Conservation (phyloP, 495 filamentous ascomycete species). For the Geoglossum glabrum region DNA sequence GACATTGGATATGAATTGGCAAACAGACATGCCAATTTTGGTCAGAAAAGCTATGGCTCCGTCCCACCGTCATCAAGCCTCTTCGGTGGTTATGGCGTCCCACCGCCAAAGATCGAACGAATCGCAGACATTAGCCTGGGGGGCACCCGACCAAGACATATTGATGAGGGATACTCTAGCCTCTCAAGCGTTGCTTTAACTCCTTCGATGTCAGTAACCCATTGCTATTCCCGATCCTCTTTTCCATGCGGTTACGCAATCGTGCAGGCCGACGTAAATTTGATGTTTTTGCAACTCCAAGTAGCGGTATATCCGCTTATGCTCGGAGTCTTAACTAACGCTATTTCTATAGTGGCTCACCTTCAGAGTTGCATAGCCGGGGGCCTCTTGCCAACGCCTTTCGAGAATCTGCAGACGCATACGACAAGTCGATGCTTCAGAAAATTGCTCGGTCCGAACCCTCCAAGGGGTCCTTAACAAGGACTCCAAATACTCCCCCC, state of each 20-base stretch:
- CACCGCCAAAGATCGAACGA: slow-evolving; percentile 8
- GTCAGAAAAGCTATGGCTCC: slow-evolving; percentile 18
- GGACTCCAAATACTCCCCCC: slow-evolving; percentile 1
- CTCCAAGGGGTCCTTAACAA: not conserved
- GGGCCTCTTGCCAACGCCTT: not conserved
- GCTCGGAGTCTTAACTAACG: not conserved
- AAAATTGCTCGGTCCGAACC: not conserved
- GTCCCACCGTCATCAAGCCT: slow-evolving; percentile 35
- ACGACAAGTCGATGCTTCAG: slow-evolving; percentile 3
- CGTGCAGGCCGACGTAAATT: not conserved
- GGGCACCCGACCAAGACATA: not conserved
- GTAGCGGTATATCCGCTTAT: not conserved
- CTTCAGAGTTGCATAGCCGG: not conserved
- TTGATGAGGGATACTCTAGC: slow-evolving; percentile 1
- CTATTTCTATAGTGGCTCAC: not conserved
- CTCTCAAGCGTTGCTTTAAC: not conserved
- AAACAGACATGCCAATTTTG: slow-evolving; percentile 18
- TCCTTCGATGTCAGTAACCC: not conserved
- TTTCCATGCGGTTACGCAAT: not conserved
- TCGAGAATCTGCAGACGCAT: not conserved
- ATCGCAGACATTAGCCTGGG: slow-evolving; percentile 2
- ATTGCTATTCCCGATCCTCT: not conserved
- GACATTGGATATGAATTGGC: slow-evolving; percentile 42
- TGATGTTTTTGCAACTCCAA: not conserved
- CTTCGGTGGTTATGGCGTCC: slow-evolving; percentile 17